phyloP scores from a whole-genome alignment of 164 flowering plant species.

The Stephania japonica region DNA sequence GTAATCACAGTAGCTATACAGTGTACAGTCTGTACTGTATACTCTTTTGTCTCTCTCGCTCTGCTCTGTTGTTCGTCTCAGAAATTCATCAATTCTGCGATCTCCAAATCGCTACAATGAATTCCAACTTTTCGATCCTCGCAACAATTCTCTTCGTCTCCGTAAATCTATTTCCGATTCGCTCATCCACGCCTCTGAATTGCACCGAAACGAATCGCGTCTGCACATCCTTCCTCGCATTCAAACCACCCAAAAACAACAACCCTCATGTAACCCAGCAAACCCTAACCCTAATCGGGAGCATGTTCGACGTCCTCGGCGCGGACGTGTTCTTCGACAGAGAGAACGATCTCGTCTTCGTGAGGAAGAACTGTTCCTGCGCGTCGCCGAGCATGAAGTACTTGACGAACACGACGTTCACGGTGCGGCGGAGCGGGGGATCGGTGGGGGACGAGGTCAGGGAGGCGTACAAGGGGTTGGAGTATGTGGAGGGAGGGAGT shows the following conservation, averaged over 20 bases:
- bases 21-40: too few relatives aligned
- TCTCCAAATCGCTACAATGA: too few relatives aligned
- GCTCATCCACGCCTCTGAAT: conserved; percentile 47
- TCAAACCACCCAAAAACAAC: conserved; percentile 31
- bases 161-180: not conserved
- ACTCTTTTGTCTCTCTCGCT: too few relatives aligned
- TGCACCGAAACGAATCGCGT: conserved; percentile 66
- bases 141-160: conserved; percentile 6
- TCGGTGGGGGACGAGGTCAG: conserved; percentile 43
- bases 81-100: too few relatives aligned
- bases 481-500: conserved; percentile 32
- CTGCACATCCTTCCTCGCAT: conserved; percentile 78
- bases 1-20: too few relatives aligned
- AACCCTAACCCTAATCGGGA: conserved; percentile 46
- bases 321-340: conserved; percentile 47
- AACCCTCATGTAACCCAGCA: conserved; percentile 18
- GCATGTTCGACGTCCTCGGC: conserved; percentile 81
- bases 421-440: conserved; percentile 47
- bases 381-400: conserved; percentile 33
- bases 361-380: conserved; percentile 83
- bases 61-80: too few relatives aligned
- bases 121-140: too few relatives aligned
- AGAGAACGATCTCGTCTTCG: conserved; percentile 10
- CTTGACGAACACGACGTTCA: conserved; percentile 66
- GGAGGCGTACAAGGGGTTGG: conserved; percentile 62